Conservation (phyloP, 2,329 filamentous ascomycete genomes). For the Aspergillus proliferans region DNA sequence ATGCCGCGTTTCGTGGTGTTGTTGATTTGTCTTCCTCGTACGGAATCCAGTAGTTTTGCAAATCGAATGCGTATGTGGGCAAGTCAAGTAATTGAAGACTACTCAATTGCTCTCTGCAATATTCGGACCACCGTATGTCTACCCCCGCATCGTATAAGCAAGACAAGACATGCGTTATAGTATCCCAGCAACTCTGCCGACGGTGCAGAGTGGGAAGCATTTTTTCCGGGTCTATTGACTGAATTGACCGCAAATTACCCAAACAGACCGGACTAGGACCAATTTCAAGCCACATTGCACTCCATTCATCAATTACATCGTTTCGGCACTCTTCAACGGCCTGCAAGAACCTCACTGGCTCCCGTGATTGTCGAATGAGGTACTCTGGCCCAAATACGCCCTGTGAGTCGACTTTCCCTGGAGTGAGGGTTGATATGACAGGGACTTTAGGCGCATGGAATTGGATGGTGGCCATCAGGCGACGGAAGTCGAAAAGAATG, state of each 20-base stretch:
- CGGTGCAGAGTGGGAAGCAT: conserved; percentile 49
- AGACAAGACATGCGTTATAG: conserved; percentile 53
- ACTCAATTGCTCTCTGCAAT: conserved; percentile 55
- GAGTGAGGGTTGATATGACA: conserved; percentile 61
- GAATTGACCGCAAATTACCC: conserved; percentile 63
- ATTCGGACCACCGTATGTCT: conserved; percentile 65
- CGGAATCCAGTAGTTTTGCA: conserved; percentile 67
- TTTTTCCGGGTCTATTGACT: not conserved
- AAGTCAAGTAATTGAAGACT: conserved; percentile 57
- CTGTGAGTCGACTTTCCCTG: conserved; percentile 52
- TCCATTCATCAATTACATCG: conserved; percentile 55
- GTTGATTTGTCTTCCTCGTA: conserved; percentile 54
- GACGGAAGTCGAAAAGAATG: not conserved
- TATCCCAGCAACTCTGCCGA: conserved; percentile 59
- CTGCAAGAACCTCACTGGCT: conserved; percentile 62
- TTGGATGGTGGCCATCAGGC: not conserved
- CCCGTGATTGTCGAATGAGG: conserved; percentile 57
- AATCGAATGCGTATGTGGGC: conserved; percentile 62
- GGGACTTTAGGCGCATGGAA: conserved; percentile 55
- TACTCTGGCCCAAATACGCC: conserved; percentile 56
- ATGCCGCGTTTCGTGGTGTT: not conserved
- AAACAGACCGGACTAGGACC: conserved; percentile 65
- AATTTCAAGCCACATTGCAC: conserved; percentile 65
- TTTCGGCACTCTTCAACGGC: conserved; percentile 55
- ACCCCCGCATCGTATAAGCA: conserved; percentile 59